Conservation (phyloP, 2,329 filamentous ascomycete genomes). For the Didymella pinodella region DNA sequence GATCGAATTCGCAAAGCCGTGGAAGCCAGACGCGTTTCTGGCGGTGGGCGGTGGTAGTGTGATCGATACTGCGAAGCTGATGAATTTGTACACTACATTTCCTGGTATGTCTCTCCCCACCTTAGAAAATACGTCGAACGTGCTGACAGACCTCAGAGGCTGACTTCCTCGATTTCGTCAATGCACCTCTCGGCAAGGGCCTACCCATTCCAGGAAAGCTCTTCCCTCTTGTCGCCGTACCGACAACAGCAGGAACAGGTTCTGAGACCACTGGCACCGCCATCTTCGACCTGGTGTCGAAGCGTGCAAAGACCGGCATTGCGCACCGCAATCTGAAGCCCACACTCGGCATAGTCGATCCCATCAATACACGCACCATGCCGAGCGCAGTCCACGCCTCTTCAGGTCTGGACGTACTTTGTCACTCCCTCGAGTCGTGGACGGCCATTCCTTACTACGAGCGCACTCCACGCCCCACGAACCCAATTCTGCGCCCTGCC, state of each 20-base stretch:
- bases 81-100: conserved; percentile 94
- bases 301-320: conserved; percentile 92
- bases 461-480: conserved; percentile 81
- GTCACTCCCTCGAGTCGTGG: conserved; percentile 95
- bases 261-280: conserved; percentile 97
- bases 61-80: conserved; percentile 97
- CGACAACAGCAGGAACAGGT: conserved; percentile 85
- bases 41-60: conserved; percentile 93
- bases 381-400: conserved; percentile 90
- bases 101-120: conserved; percentile 56
- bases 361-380: conserved; percentile 95
- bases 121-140: fast-evolving
- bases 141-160: conserved; percentile 63
- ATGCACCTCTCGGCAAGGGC: conserved; percentile 89
- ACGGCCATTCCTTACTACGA: conserved; percentile 95
- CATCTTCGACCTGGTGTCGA: conserved; percentile 92
- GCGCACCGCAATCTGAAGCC: conserved; percentile 96
- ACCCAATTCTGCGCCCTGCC: conserved; percentile 88
- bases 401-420: conserved; percentile 92
- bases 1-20: conserved; percentile 83
- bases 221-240: conserved; percentile 80
- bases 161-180: conserved; percentile 97
- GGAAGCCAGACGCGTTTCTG: conserved; percentile 85
- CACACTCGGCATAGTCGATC: conserved; percentile 84
- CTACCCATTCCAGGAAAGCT: conserved; percentile 74